These are phyloP conservation scores for Medicago lupulina DNA, from an alignment of 306 rosid genomes.

Conservation along the genomic window DNA sequence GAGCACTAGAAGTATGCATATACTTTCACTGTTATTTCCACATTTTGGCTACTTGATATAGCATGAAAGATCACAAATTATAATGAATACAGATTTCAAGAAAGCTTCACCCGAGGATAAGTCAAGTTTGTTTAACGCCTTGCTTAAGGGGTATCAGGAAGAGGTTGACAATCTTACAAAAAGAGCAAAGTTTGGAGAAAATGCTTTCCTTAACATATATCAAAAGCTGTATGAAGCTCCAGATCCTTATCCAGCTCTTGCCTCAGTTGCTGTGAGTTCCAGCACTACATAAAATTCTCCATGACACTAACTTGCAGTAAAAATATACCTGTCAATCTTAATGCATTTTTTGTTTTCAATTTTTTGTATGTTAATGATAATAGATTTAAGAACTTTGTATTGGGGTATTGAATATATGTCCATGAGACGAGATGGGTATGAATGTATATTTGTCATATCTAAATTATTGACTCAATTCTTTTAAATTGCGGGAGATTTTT, in stretches of 20 bases:
- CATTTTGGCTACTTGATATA: constrained; percentile 2
- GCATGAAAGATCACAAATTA: constrained; percentile 21
- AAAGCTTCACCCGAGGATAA: constrained; percentile 87
- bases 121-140: constrained; percentile 68
- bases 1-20: constrained; percentile 77
- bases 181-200: constrained; percentile 96
- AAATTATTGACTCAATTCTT: neutral
- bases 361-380: neutral
- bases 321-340: constrained; percentile 11
- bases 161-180: constrained; percentile 96
- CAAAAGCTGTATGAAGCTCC: constrained; percentile 98
- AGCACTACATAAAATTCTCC: neutral
- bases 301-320: neutral
- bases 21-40: constrained; percentile 22
- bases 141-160: constrained; percentile 92
- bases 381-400: neutral
- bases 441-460: neutral
- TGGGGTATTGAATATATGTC: constrained; percentile 14
- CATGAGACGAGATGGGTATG: constrained; percentile 11
- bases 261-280: constrained; percentile 82
- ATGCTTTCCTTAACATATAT: constrained; percentile 95
- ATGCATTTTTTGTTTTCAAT: constrained; percentile 8
- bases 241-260: constrained; percentile 93
- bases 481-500: neutral
- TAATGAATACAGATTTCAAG: constrained; percentile 73